phyloP scores from a whole-genome alignment of 202 grass and related monocot species.

The Zizania palustris region DNA sequence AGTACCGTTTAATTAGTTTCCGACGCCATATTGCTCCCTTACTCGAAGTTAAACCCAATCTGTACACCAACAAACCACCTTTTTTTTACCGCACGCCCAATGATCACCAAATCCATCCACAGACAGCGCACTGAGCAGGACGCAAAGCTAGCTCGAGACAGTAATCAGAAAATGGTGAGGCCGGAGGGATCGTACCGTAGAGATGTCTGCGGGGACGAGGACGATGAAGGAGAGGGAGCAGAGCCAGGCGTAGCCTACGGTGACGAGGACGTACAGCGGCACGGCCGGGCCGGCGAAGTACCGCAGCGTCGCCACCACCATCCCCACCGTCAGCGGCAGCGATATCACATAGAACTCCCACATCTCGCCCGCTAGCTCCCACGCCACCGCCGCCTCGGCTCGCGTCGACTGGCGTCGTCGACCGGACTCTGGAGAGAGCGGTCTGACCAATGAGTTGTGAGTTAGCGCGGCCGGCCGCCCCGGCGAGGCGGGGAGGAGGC shows the following conservation, averaged over 20 bases:
- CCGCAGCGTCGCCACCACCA: slow-evolving; percentile 81
- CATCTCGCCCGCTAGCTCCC: slow-evolving; percentile 40
- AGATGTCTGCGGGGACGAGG: slow-evolving; percentile 94
- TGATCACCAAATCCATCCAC: not conserved
- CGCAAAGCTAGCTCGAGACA: not conserved
- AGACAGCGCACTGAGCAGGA: not conserved
- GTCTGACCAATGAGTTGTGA: no score
- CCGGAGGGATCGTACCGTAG: slow-evolving; percentile 54
- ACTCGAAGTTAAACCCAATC: not conserved
- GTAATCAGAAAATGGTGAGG: not conserved
- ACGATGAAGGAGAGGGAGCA: slow-evolving; percentile 95
- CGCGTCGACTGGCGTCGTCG: not conserved
- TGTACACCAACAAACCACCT: not conserved
- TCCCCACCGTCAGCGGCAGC: slow-evolving; percentile 78
- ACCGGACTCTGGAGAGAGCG: no score
- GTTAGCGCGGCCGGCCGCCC: not conserved
- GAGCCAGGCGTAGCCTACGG: slow-evolving; percentile 99
- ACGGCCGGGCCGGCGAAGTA: slow-evolving; percentile 96
- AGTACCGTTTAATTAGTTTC: not conserved
- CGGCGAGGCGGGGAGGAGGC: slow-evolving; percentile 7
- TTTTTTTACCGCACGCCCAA: not conserved
- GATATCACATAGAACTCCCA: slow-evolving; percentile 91
- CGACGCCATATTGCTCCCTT: not conserved
- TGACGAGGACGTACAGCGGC: slow-evolving; percentile 73
- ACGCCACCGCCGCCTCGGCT: not conserved